Base-by-base conservation (phyloP, 2,329 filamentous ascomycete genomes). In the Colletotrichum sp. region DNA sequence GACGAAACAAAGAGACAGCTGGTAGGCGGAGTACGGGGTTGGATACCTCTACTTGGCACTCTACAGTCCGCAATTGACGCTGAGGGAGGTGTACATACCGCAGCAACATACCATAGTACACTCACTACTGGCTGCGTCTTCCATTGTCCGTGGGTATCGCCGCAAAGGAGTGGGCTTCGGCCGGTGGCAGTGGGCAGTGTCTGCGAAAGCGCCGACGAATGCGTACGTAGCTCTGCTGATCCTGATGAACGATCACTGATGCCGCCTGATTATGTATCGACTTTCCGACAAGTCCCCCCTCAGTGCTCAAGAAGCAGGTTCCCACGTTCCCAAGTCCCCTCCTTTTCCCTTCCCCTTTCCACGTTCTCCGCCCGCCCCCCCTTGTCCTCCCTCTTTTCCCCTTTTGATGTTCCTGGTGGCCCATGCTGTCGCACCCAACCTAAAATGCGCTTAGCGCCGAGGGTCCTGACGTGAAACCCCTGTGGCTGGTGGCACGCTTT, bases 401-500 rank as follows among this genome's bases (percentile, higher is more conserved):
- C 39, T 76, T 76, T 66, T 44, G 59, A 68, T 30, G 60, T 9
- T n/a, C 21, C 49, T 21, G 32, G 39, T 72, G 65, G 65, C 60
- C 76, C 76, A 59, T 63, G 76, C 73, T 76, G 69, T 68, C 60
- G 39, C 59, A 39, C 39, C 32, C 13, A 76, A 76, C 69, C 66
- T 76, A 66, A 73, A 74, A 44, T 69, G 24, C 36, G 55, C 74
- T 69, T 77, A 77, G 67, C 74, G 75, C 71, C 69, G 39, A 52
- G 66, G 71, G 71, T 68, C 71, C 76, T 62, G 68, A 75, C 70
- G 67, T 71, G 75, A 77, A 77, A 77, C 76, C 67, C 67, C 62
- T 68, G 69, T 67, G 62, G 44, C 71, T 69, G 30, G 44, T 63
- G 34, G 16, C 21, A 39, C 18, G 36, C 24, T 36, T 62, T 62